Evolutionary conservation across 768 basidiomycete species (phyloP), one percentile per base, ranked within the genome.

Genomic region (Russula sp.): DNA sequence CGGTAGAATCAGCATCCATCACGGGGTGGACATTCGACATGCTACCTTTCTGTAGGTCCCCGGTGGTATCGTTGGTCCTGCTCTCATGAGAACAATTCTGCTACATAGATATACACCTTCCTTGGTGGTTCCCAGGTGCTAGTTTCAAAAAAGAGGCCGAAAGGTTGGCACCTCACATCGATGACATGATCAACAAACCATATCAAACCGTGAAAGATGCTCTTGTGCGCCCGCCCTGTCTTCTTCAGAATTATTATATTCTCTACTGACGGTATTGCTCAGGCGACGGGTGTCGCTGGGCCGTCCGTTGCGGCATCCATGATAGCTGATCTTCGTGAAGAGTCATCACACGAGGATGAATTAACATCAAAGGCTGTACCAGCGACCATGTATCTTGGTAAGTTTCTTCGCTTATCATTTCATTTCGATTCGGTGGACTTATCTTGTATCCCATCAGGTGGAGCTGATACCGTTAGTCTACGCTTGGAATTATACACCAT

Each of bases 51-150:
- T 64, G 65, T 66, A 25, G 20, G 65, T 64, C 42, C 22, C 43
- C 39, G 29, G 29, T 52, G 2, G 39, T 14, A 56, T 55, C 35
- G 14, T 9, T 22, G 36, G 39, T 35, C 4, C 22, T 20, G 16
- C 9, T 20, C 52, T 56, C 48, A 38, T 43, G 34, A 46, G n/a
- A 29, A 20, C 14, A 29, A 42, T 25, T 22, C 25, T 29, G 3
- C 25, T 29, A 6, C 39, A 32, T 34, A 69, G 69, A 69, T 38
- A 66, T 58, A 18, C 55, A 65, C 38, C 49, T 70, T 46, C 71
- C 69, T 20, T 61, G 56, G 47, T 71, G 70, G 70, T 59, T 70
- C 34, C 70, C 70, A 3, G 70, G 70, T 20, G 69, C 67, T n/a
- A 57, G 66, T 6, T 71, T 70, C 52, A 67, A 66, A 38, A 69